Base-by-base conservation (phyloP, 306 rosid genomes). In the Begonia fuchsioides region DNA sequence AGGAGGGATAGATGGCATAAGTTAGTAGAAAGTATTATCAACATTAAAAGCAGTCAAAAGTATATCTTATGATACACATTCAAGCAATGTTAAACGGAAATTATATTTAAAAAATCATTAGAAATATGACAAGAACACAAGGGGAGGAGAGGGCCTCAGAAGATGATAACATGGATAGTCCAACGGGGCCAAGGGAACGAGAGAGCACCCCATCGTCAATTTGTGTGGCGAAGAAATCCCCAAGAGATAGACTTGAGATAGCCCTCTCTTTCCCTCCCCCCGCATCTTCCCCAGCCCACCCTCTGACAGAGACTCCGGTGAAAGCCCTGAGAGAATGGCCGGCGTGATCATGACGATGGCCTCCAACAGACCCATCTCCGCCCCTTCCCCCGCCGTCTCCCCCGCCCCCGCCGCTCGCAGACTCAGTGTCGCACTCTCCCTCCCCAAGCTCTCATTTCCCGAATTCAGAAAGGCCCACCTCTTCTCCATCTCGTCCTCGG, bases 331-430 rank as follows among this genome's bases (percentile, higher is more conserved):
- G 35, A 26, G 35, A 26, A 92, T 92, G 96, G 86, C 87, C 12
- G 73, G 63, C 77, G 67, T 75, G 83, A 75, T 92, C 68, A 77
- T 86, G 80, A 86, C 7, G 35, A 26, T 26, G 35, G 35, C 96
- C 64, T 79, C 94, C 60, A 56, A 77, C 60, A 90, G 79, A 18
- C 57, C 74, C 11, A 32, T 72, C 55, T 52, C 75, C 20, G 65
- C 65, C 19, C 51, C 78, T 8, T 16, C 71, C 32, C 15, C 68
- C 11, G 49, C 67, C 13, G 45, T 72, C 56, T 38, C 65, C 20
- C 49, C 17, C 49, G 32, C 79, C 51, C 12, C 78, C 8, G 0
- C 35, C 7, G 1, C 35, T 26, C 35, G 7, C 35, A 26, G 35
- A 26, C 35, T 26, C 35, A 48, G 60, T 14, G 79, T 87, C 46